Evolutionary conservation across 1,139 yeast species (phyloP), one percentile per base, ranked within the genome.

Genomic region (Lizanozyma gosingica): DNA sequence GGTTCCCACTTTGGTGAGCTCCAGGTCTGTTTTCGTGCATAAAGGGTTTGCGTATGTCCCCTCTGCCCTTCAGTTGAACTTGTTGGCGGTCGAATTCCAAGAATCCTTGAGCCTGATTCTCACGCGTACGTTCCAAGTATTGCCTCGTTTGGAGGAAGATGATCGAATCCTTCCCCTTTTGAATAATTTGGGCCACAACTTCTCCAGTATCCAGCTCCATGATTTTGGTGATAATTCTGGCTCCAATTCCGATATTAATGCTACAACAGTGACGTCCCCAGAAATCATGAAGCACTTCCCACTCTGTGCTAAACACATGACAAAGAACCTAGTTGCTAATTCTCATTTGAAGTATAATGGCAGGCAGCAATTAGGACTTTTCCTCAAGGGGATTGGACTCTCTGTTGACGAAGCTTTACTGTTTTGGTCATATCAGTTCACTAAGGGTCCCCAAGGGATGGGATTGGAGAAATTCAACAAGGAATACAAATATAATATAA

Each of bases 61-160:
- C 3, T 79, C 85, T 36, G 76, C 84, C 41, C 77, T 83, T 55
- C 97, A 88, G 57, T 65, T 83, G 47, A 79, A 79, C 42, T 62
- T 86, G 40, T 65, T 92, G 36, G 67, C 81, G 0, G 68, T 65
- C 35, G 96, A 87, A 56, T 90, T 82, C 55, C 67, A 77, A 39
- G 70, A 68, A 14, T 65, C 65, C 40, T 67, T 94, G 39, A 57
- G 60, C 3, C 57, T 63, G 8, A 77, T 79, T 34, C 66, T 92
- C 45, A 61, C 80, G 17, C 65, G 71, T 43, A 86, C 97, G 0
- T 83, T 87, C 51, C 84, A 83, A 51, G 74, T 84, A 17, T 64
- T 90, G 41, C 95, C 97, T 2, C 71, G 94, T 15, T 65, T 92
- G 41, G 96, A 88, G 53, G 97, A 92, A 62, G 97, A 90, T 55